Evolutionary conservation across 257 asterid species (phyloP), one percentile per base, ranked within the genome.

Genomic region (Coffea canephora): DNA sequence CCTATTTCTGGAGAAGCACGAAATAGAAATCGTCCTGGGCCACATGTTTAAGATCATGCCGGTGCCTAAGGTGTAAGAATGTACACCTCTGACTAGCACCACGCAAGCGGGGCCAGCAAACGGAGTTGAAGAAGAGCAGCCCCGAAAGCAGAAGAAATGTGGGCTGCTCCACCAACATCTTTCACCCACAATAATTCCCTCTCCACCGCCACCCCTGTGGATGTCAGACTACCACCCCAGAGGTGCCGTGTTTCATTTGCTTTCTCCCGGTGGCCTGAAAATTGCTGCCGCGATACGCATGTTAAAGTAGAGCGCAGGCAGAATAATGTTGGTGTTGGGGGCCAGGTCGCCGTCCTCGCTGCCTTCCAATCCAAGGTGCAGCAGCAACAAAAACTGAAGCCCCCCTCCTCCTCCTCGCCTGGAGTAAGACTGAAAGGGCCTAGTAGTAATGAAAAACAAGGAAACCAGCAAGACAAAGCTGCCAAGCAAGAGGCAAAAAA

Each of bases 101-200:
- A 31, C 34, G 34, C 34, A 31, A 31, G 34, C 34, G 0, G 34
- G 34, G 34, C 34, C 34, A 31, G 34, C 34, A 31, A 31, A 31
- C 34, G 34, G 0, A 31, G 34, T 31, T 31, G 34, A 31, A 1
- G 34, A 31, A 31, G 34, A 31, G 34, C 34, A 31, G 34, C 34
- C 34, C 34, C 34, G 34, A 31, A 31, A 31, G 34, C 34, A 31
- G 34, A 31, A 31, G 34, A 31, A 31, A 31, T 31, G 34, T 77
- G 83, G 82, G 74, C 87, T 46, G 83, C 82, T 48, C 64, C 74
- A 52, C 80, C 52, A 57, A 65, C 45, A 21, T 66, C 84, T 31
- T 39, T 34, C 49, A 65, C 61, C 18, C 74, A 77, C 71, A 52
- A 69, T 25, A 27, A 25, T 66, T 8, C 70, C 13, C 3, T 61